Base-by-base conservation (phyloP, 179 eudicot genomes). In the Carnegiea gigantea region DNA sequence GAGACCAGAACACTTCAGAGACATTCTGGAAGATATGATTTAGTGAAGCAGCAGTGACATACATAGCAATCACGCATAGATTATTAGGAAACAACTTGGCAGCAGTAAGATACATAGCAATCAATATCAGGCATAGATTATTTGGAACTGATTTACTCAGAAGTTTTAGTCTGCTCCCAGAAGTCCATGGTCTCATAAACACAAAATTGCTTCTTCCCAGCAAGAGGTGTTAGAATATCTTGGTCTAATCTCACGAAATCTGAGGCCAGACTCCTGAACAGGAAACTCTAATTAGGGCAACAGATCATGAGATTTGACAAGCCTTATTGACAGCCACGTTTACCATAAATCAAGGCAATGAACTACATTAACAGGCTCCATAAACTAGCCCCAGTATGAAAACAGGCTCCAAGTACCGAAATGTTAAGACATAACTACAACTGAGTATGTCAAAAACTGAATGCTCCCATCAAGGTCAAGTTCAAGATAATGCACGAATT, bases 161-260 rank as follows among this genome's bases (percentile, higher is more conserved):
- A 97, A 65, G 97, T 95, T 81, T 97, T 97, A 76, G 95, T 97
- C 84, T 97, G 99, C 88, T 97, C 97, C 99, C 99, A 97, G 83
- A 92, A 97, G 82, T 93, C 98, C 92, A 84, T 82, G 57, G 97
- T 95, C 87, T 95, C 99, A 53, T 91, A 93, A 24, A 98, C 92
- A 85, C 91, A 97, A 78, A 97, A 83, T 77, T 93, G 86, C 81
- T 91, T 89, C 90, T 94, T 96, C 70, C 99, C 99, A 26, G 99
- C 97, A 75, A 96, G 97, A 74, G 98, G 99, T 72, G 98, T 91
- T 59, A 97, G 82, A 24, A 97, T 97, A 89, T 95, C 99, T 88
- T 95, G 98, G 91, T 95, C 99, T 82, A 95, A 88, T 78, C 98
- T 87, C 82, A 93, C 94, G 82, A 92, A 95, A 85, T 91, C 93